Percentiles rank a stretch among this genome's conserved stretches.
phyloP scores from a whole-genome alignment of 345 rosid genomes.

The Bruguiera gymnorhiza region DNA sequence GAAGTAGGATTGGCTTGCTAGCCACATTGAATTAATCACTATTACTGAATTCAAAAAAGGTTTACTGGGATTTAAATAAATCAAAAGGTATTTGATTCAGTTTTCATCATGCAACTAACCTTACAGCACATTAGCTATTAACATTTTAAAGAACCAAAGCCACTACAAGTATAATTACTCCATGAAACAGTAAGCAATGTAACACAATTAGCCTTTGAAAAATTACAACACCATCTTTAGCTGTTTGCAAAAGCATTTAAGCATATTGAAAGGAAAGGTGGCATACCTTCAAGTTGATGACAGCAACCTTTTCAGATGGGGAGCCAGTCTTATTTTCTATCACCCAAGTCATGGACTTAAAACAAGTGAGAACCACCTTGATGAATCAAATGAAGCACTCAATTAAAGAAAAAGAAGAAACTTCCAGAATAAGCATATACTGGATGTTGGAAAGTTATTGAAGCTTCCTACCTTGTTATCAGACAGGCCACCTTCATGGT shows the following conservation, averaged over 20 bases:
- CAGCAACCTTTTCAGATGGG: constrained; percentile 47
- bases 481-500: constrained; percentile 33
- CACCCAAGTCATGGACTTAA: constrained; percentile 69
- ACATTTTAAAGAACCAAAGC: too few relatives aligned
- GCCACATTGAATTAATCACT: too few relatives aligned
- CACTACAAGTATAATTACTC: too few relatives aligned
- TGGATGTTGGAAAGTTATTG: not conserved
- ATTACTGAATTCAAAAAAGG: too few relatives aligned
- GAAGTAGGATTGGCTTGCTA: too few relatives aligned
- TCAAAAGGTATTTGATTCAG: too few relatives aligned
- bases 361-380: constrained; percentile 63
- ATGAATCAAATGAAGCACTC: constrained; percentile 8
- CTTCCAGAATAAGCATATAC: not conserved
- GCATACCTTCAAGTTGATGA: constrained; percentile 55
- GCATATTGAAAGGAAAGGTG: constrained; percentile 6
- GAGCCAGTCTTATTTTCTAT: constrained; percentile 47
- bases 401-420: not conserved
- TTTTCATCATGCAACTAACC: too few relatives aligned
- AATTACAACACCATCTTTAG: too few relatives aligned
- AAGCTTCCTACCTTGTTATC: constrained; percentile 41
- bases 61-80: too few relatives aligned
- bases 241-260: not conserved
- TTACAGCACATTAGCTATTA: too few relatives aligned
- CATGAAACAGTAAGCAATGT: too few relatives aligned
- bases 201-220: too few relatives aligned